Evolutionary conservation across 495 filamentous ascomycete species (phyloP), one percentile per base, ranked within the genome.

Genomic region (Penicillium robsamsonii): DNA sequence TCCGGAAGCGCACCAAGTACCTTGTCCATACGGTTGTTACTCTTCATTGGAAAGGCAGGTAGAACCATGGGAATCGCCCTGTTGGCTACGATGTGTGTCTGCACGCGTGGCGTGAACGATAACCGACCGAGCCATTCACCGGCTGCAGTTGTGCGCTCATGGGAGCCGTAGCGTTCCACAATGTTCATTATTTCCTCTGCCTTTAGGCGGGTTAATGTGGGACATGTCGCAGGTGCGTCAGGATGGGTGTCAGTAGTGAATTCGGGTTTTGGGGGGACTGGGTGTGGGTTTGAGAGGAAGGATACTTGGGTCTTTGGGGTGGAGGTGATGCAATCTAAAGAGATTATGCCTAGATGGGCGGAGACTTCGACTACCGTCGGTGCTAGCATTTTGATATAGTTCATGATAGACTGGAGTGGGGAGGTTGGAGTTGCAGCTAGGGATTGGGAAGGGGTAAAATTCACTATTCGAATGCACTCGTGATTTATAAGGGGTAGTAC

Each of bases 21-120:
- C 31, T 81, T 81, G 18, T 67, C 65, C 27, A 61, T 59, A 5
- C 65, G 67, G 50, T 81, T 78, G 8, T 79, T 71, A 1, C 77
- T 81, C 60, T 82, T 82, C 69, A 80, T 81, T 0, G 79, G 79
- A 53, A 83, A 83, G 4, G 77, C 79, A 35, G 80, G 80, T 2
- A 83, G 70, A 42, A 54, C 52, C 52, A 54, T 37, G 9, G 52
- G 52, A 25, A 54, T 54, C 7, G 42, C 24, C 33, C 43, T 45
- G n/a, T 46, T 46, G 22, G 31, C 43, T 12, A 13, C 31, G 18
- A 54, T 12, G 30, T 54, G 52, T 38, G 24, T 54, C 30, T 54
- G 31, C 4, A 54, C 52, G 17, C 31, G 52, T 4, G 52, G 52
- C 5, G 43, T 46, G 43, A 54, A 54, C 22, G 52, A 54, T 24